Conservation (phyloP, 495 filamentous ascomycete genomes). For the Penicillium atrosanguineum region DNA sequence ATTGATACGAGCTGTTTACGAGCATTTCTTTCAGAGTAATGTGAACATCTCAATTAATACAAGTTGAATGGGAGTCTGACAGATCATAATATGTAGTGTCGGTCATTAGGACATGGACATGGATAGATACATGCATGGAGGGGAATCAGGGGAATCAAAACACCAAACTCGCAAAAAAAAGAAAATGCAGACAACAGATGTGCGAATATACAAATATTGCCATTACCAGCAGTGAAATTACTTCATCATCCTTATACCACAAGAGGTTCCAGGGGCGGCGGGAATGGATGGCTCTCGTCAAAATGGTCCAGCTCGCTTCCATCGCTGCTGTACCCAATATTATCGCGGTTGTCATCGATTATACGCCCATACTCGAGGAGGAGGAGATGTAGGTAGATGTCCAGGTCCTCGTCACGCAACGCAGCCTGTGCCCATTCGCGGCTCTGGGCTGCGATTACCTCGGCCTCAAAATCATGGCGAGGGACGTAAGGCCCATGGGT, state of each 20-base stretch:
- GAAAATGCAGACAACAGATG: background rate
- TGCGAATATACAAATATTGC: background rate
- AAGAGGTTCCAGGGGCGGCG: slow-evolving; percentile 6
- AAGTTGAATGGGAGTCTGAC: background rate
- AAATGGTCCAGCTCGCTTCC: slow-evolving; percentile 28
- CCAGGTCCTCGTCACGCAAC: slow-evolving; percentile 69
- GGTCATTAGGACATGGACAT: slow-evolving; percentile 12
- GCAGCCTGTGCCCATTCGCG: slow-evolving; percentile 67
- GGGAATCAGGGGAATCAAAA: slow-evolving; percentile 5
- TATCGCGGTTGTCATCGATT: slow-evolving; percentile 62
- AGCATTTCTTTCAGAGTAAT: background rate
- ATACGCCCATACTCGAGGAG: slow-evolving; percentile 71
- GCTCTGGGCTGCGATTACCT: slow-evolving; percentile 60
- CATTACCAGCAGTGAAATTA: background rate
- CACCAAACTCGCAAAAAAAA: background rate
- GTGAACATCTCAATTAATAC: background rate
- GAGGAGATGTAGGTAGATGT: slow-evolving; percentile 66
- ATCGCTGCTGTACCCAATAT: slow-evolving; percentile 62
- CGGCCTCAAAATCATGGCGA: slow-evolving; percentile 57
- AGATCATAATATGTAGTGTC: slow-evolving; percentile 6
- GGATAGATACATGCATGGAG: slow-evolving; percentile 9
- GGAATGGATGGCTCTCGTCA: slow-evolving; percentile 18
- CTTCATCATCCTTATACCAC: background rate
- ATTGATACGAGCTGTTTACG: background rate
- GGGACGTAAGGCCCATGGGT: slow-evolving; percentile 11